Percentiles rank a stretch among this genome's conserved stretches.
These are phyloP conservation scores for Kodamaea leandrae DNA, from an alignment of 805 yeast species.

Conservation along the genomic window DNA sequence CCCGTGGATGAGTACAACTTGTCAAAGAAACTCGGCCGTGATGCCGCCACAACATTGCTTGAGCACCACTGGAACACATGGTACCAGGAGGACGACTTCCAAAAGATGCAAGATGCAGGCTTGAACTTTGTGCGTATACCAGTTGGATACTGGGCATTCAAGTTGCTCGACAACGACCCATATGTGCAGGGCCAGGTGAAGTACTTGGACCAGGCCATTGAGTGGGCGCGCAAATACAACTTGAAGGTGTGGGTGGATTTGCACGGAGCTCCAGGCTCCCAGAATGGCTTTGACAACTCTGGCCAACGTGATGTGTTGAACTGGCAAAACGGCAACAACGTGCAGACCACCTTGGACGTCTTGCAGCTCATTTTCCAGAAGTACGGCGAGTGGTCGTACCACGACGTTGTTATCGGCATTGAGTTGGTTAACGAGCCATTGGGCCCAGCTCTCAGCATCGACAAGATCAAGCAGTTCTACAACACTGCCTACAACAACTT, in stretches of 20 bases:
- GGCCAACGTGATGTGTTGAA: constrained; percentile 66
- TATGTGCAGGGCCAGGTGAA: constrained; percentile 78
- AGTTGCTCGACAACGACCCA: constrained; percentile 63
- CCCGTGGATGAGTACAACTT: constrained; percentile 86
- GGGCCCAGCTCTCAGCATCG: constrained; percentile 64
- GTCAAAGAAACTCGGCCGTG: constrained; percentile 57
- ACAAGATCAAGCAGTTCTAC: constrained; percentile 58
- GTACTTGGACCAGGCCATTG: constrained; percentile 72
- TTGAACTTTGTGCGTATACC: constrained; percentile 88
- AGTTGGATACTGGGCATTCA: constrained; percentile 93
- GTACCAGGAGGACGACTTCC: constrained; percentile 71
- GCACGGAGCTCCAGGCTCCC: constrained; percentile 97
- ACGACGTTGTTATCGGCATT: constrained; percentile 77
- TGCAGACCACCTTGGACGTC: constrained; percentile 53
- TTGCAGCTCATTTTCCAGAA: constrained; percentile 53
- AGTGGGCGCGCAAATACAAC: constrained; percentile 63
- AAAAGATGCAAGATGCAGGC: constrained; percentile 56
- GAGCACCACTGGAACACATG: constrained; percentile 75
- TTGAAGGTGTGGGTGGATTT: constrained; percentile 86
- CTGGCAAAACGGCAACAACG: constrained; percentile 58
- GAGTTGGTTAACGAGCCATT: constrained; percentile 89
- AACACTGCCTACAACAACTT: constrained; percentile 60
- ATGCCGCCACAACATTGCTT: constrained; percentile 50
- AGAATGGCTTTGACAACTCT: constrained; percentile 93
- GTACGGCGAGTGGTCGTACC: constrained; percentile 60